phyloP scores from a whole-genome alignment of 305 asterid genomes.

The Fraxinus ornus region DNA sequence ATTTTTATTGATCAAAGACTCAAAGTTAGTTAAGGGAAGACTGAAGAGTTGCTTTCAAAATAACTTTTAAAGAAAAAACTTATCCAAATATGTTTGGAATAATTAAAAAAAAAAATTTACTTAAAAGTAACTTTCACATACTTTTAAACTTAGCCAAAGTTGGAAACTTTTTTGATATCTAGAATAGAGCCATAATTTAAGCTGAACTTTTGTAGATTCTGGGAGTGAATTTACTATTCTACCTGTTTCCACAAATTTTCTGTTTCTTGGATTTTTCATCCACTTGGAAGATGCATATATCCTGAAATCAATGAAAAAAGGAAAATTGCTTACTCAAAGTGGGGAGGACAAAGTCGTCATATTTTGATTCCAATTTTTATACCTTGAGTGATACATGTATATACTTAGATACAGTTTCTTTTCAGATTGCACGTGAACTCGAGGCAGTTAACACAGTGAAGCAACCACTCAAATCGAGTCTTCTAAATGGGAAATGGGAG shows the following conservation, averaged over 20 bases:
- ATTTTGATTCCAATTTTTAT: background rate
- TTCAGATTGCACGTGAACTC: conserved; percentile 47
- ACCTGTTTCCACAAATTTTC: background rate
- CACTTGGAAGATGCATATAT: background rate
- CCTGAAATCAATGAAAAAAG: background rate
- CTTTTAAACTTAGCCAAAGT: background rate
- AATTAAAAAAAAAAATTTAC: background rate
- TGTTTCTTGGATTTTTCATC: background rate
- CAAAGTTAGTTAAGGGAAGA: background rate
- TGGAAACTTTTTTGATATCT: background rate
- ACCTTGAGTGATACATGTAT: background rate
- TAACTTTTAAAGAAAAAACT: background rate
- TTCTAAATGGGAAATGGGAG: conserved; percentile 68
- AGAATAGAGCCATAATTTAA: background rate
- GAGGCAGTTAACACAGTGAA: conserved; percentile 52
- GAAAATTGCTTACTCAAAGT: background rate
- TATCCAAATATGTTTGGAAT: background rate
- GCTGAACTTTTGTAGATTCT: background rate
- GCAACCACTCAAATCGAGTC: conserved; percentile 55
- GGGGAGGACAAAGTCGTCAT: background rate
- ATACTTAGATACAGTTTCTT: background rate
- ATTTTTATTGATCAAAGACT: background rate
- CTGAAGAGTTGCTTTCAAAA: background rate
- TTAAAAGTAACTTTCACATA: background rate
- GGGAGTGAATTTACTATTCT: background rate